phyloP scores from a whole-genome alignment of 306 rosid genomes.

The Psophocarpus tetragonolobus region DNA sequence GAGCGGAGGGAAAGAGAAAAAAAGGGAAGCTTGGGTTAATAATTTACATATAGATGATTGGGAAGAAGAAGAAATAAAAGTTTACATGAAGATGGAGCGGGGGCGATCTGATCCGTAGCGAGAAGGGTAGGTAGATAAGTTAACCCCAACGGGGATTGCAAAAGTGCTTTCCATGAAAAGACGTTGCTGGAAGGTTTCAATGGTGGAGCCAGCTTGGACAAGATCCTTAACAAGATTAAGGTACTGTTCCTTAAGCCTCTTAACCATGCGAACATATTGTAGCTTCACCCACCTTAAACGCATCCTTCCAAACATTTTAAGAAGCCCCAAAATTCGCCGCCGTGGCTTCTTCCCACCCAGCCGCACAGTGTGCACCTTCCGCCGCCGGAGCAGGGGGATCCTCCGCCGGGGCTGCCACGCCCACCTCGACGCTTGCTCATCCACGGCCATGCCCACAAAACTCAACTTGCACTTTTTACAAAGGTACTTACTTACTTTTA shows the following conservation, averaged over 20 bases:
- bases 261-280: constrained; percentile 47
- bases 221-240: constrained; percentile 48
- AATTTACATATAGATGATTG: too few relatives aligned
- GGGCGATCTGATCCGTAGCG: constrained; percentile 47
- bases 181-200: constrained; percentile 58
- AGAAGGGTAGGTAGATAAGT: constrained; percentile 52
- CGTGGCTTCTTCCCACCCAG: constrained; percentile 57
- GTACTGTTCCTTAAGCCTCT: constrained; percentile 49
- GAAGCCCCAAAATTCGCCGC: constrained; percentile 25
- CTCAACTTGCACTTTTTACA: neutral
- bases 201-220: constrained; percentile 43
- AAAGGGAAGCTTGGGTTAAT: constrained; percentile 5
- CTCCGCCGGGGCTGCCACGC: constrained; percentile 34
- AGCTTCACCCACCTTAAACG: constrained; percentile 59
- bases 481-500: neutral
- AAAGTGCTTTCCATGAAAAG: constrained; percentile 64
- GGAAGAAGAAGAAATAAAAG: neutral
- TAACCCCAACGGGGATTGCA: constrained; percentile 60
- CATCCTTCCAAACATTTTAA: constrained; percentile 44
- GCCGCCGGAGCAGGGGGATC: constrained; percentile 44
- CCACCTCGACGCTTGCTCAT: constrained; percentile 15
- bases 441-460: constrained; percentile 39
- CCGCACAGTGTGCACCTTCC: constrained; percentile 41
- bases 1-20: neutral
- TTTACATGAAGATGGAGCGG: constrained; percentile 44